These are phyloP conservation scores for Pythium pyrilobum DNA, from an alignment of 352 stramenopile genomes.

Conservation along the genomic window DNA sequence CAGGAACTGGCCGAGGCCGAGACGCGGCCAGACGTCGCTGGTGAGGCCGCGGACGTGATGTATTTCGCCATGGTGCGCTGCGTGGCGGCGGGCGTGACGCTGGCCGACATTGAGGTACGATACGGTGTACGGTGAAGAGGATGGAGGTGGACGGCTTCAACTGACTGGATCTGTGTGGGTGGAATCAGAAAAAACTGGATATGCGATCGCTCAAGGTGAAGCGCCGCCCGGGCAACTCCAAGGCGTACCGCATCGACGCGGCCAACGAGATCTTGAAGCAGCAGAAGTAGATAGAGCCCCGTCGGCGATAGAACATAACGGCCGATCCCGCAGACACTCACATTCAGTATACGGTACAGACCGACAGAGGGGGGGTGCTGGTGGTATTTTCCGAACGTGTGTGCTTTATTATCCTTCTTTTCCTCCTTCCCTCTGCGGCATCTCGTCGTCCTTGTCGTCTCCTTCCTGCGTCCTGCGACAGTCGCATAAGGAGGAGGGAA, in stretches of 20 bases:
- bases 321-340: neutral
- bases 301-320: no score
- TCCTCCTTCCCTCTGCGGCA: neutral
- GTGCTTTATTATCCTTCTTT: constrained; percentile 19
- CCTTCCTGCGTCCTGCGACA: constrained; percentile 51
- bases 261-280: constrained; percentile 71
- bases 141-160: no score
- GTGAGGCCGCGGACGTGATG: constrained; percentile 94
- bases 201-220: constrained; percentile 91
- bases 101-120: constrained; percentile 88
- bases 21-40: constrained; percentile 83
- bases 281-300: constrained; percentile 11
- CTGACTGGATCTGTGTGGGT: no score
- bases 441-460: constrained; percentile 71
- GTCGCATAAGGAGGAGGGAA: neutral
- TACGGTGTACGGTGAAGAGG: no score
- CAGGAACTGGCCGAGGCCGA: constrained; percentile 91
- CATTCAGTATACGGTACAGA: neutral
- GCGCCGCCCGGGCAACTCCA: constrained; percentile 82
- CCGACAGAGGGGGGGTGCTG: neutral
- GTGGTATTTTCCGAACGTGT: constrained; percentile 4
- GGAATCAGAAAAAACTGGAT: constrained; percentile 90
- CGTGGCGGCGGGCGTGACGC: constrained; percentile 86
- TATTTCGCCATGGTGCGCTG: constrained; percentile 96
- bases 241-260: constrained; percentile 81